Evolutionary conservation across 495 filamentous ascomycete species (phyloP), one percentile per base, ranked within the genome.

Genomic region (Jackrogersella minutella): DNA sequence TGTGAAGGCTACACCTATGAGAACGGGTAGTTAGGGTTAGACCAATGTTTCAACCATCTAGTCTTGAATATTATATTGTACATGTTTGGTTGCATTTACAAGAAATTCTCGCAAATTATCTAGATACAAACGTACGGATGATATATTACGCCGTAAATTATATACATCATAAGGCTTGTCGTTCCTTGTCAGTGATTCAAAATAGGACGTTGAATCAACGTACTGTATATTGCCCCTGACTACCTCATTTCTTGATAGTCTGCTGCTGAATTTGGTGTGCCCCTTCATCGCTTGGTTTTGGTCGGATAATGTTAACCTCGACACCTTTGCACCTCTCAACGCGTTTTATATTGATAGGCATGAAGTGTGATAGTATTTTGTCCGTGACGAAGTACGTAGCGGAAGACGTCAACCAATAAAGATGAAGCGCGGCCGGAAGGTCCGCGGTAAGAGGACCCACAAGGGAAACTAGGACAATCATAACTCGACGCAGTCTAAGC

Each of bases 351-450:
- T 59, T 24, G 1, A 77, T 33, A 5, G 77, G 77, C 70, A 76
- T 74, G 21, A 73, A 37, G 13, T 53, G 40, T 1, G 22, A 21
- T 8, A 78, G 24, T 7, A 52, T 22, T 21, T 41, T 50, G 10
- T 41, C 44, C 17, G 64, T 52, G 2, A 63, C 4, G 16, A 28
- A 36, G 19, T 70, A 73, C 1, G 66, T 57, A 4, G 68, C 10
- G 1, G 78, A 63, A 9, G 84, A 81, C 0, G 83, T 78, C 13
- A 91, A 80, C 91, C 91, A 93, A 66, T 93, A 93, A 11, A 93
- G 69, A 62, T 92, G 80, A 36, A 93, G 76, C 0, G 88, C 90
- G 24, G 78, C 78, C 2, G 89, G 89, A 53, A 91, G 67, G 40
- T 84, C 67, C 22, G 80, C 37, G 10, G 84, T 85, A 4, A 79